Base-by-base conservation (phyloP, 495 filamentous ascomycete species). In the Talaromyces ruber region DNA sequence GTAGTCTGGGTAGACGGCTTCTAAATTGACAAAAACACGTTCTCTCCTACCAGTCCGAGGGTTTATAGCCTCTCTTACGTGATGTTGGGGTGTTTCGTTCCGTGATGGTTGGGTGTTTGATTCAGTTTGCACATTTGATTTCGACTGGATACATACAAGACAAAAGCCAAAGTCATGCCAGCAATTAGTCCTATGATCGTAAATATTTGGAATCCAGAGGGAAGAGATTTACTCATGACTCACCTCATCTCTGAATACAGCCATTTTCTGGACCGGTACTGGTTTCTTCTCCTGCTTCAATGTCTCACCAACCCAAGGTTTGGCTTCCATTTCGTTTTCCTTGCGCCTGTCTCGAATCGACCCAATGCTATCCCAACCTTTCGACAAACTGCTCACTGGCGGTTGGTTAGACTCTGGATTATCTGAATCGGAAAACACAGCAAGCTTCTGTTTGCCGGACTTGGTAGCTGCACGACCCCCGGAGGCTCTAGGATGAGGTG, bases 141-240 rank as follows among this genome's bases (percentile, higher is more conserved):
- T 80, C 69, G 81, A 86, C 84, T 87, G 82, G 70, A 82, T 83
- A 84, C 76, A 81, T 71, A 77, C 82, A 72, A 81, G 82, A 79
- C 83, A 75, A 76, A 79, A 73, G 75, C 30, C 59, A 80, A 78
- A 77, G 67, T 82, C 79, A 77, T 75, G 81, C 79, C 83, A 84
- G 74, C 75, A 82, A 91, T 97, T 95, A 97, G 92, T 95, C 92
- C 92, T 97, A 82, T 85, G 83, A 85, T 87, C 82, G 93, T 97
- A 92, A 95, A 96, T 84, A 91, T 82, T 66, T 74, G 79, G 75
- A 76, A 65, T 72, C 80, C 78, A 71, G 72, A 75, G 66, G 69
- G 60, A 68, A 54, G 66, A 63, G 22, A 22, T 21, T 51, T 29
- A 6, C 25, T 29, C 64, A 64, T 25, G 59, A 84, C 93, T 85